phyloP scores from a whole-genome alignment of 352 stramenopile species.

The Pythium insidiosum region DNA sequence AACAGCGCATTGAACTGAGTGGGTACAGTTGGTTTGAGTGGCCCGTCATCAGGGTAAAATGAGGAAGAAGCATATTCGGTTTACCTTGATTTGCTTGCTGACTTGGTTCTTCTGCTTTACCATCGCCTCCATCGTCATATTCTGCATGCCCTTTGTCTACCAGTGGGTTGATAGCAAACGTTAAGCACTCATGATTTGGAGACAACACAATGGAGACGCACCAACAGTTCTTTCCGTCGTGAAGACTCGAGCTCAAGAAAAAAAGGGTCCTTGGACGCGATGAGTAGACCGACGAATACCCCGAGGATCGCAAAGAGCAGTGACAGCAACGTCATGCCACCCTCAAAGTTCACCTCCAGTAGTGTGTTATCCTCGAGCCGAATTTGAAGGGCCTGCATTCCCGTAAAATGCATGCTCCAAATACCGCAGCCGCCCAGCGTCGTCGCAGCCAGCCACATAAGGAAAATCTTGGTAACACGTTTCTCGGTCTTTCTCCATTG shows the following conservation, averaged over 20 bases:
- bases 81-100: conserved; percentile 9
- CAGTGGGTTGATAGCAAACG: background rate
- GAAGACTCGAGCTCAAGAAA: conserved; percentile 52
- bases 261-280: conserved; percentile 50
- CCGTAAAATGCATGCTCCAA: conserved; percentile 71
- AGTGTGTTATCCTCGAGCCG: conserved; percentile 21
- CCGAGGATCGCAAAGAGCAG: conserved; percentile 42
- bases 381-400: conserved; percentile 48
- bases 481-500: conserved; percentile 47
- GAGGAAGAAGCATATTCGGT: background rate
- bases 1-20: conserved; percentile 23
- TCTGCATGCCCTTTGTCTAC: conserved; percentile 29
- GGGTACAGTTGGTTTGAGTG: background rate
- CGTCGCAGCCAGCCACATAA: conserved; percentile 30
- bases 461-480: conserved; percentile 20
- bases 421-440: conserved; percentile 51
- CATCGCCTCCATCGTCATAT: background rate
- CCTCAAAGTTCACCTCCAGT: conserved; percentile 41
- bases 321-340: conserved; percentile 44
- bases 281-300: conserved; percentile 43
- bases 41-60: background rate
- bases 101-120: background rate
- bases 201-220: too few species aligned
- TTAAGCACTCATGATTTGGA: background rate
- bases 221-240: conserved; percentile 38